Base-by-base conservation (phyloP, 306 rosid species). In the Inga laurina region DNA sequence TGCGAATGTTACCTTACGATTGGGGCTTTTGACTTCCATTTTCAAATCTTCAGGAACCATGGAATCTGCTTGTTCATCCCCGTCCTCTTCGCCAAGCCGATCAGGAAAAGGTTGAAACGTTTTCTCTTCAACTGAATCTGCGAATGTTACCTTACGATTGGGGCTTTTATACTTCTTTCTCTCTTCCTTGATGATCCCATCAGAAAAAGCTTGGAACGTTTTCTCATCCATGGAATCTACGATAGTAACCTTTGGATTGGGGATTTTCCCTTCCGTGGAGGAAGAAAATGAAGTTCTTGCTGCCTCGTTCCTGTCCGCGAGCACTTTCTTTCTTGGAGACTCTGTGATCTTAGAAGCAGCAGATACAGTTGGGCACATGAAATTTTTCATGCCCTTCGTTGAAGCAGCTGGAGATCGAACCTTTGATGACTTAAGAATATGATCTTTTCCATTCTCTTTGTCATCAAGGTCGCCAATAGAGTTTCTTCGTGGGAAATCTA, bases 321-420 rank as follows among this genome's bases (percentile, higher is more conserved):
- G 85, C 57, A 95, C 76, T 74, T 90, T 95, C 90, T 93, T 95
- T 83, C 86, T 90, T 4, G 97, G 98, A 27, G 97, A 93, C 27
- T 82, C 82, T 0, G 85, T 69, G 64, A 93, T 22, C 93, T 95
- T 95, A 67, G 85, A 87, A 24, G 97, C 87, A 18, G 98, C 98
- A 27, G 98, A 95, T 56, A 95, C 91, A 35, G 97, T 95, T 1
- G 98, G 95, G 57, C 95, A 89, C 97, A 95, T 95, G 84, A 95
- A 95, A 82, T 91, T 82, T 86, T 91, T 94, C 16, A 91, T n/a
- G 61, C 88, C 24, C 88, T 90, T 92, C 15, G 35, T 44, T 44
- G 75, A 43, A 8, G 88, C 72, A 46, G 81, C 85, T 32, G 98
- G 95, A 0, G 97, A 93, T 80, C 93, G 88, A 80, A 87, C 81